Conservation (phyloP, 2,329 filamentous ascomycete genomes). For the Aulographum hederae region DNA sequence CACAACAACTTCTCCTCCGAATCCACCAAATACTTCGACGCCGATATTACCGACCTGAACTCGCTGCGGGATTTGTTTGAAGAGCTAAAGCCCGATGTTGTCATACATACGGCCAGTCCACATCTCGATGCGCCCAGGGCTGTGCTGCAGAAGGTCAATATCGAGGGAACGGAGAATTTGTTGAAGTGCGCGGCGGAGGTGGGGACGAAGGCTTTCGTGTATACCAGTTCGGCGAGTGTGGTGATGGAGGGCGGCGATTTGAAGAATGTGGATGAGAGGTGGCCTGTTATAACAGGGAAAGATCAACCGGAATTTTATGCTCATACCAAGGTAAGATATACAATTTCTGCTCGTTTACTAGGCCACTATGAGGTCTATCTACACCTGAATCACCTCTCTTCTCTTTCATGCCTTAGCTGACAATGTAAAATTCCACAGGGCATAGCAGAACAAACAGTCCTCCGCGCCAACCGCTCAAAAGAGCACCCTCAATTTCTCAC, state of each 20-base stretch:
- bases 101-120: slow-evolving; percentile 66
- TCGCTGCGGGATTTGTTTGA: slow-evolving; percentile 34
- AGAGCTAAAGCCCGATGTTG: slow-evolving; percentile 54
- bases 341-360: background rate
- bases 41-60: slow-evolving; percentile 19
- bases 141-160: slow-evolving; percentile 59
- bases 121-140: slow-evolving; percentile 25
- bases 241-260: slow-evolving; percentile 30
- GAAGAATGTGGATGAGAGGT: slow-evolving; percentile 30
- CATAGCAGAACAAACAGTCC: slow-evolving; percentile 62
- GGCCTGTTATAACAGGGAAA: slow-evolving; percentile 24
- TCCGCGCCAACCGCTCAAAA: slow-evolving; percentile 46
- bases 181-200: slow-evolving; percentile 51
- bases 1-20: slow-evolving; percentile 11
- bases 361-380: too few species aligned
- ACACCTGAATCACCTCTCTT: too few species aligned
- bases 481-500: slow-evolving; percentile 52
- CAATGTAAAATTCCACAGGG: slow-evolving; percentile 28
- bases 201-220: slow-evolving; percentile 58
- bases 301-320: slow-evolving; percentile 32
- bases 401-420: background rate
- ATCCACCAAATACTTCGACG: slow-evolving; percentile 15
- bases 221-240: slow-evolving; percentile 78
- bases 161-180: slow-evolving; percentile 66
- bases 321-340: slow-evolving; percentile 7